Conservation (phyloP, 2,329 filamentous ascomycete species). For the Venturia oleaginea region DNA sequence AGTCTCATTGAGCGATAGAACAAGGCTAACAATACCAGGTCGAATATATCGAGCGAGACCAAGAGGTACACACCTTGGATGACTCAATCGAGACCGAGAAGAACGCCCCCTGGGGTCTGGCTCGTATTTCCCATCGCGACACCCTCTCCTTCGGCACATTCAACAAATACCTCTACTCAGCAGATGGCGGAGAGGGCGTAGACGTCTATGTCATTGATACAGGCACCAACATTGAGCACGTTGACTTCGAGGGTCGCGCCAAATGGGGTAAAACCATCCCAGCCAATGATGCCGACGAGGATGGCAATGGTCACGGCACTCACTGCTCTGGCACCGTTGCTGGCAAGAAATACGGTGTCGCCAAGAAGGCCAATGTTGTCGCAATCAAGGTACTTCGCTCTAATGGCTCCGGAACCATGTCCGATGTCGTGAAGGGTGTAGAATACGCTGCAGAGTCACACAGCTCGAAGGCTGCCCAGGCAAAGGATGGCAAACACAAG, state of each 20-base stretch:
- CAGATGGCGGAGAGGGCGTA: constrained; percentile 88
- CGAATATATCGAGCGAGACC: constrained; percentile 93
- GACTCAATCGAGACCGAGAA: constrained; percentile 59
- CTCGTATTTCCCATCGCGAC: constrained; percentile 92
- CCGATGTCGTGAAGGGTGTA: constrained; percentile 96
- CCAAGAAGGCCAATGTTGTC: constrained; percentile 95
- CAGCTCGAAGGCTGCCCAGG: constrained; percentile 61
- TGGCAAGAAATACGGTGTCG: constrained; percentile 98
- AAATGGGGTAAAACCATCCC: constrained; percentile 97
- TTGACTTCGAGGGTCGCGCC: constrained; percentile 94
- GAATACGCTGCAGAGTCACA: constrained; percentile 86
- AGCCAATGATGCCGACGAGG: constrained; percentile 68
- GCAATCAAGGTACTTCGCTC: constrained; percentile 97
- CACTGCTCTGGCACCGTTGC: constrained; percentile 98
- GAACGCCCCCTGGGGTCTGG: constrained; percentile 96
- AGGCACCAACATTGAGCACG: constrained; percentile 85
- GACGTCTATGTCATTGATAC: constrained; percentile 99
- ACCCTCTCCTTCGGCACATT: constrained; percentile 81
- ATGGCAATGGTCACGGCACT: constrained; percentile 97
- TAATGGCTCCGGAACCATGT: constrained; percentile 97
- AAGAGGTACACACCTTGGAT: constrained; percentile 74
- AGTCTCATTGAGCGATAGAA: background rate
- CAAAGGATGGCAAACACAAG: constrained; percentile 78
- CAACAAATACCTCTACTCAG: constrained; percentile 95
- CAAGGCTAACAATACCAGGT: constrained; percentile 49